Conservation (phyloP, 2,329 filamentous ascomycete species). For the Gliomastix tumulicola region DNA sequence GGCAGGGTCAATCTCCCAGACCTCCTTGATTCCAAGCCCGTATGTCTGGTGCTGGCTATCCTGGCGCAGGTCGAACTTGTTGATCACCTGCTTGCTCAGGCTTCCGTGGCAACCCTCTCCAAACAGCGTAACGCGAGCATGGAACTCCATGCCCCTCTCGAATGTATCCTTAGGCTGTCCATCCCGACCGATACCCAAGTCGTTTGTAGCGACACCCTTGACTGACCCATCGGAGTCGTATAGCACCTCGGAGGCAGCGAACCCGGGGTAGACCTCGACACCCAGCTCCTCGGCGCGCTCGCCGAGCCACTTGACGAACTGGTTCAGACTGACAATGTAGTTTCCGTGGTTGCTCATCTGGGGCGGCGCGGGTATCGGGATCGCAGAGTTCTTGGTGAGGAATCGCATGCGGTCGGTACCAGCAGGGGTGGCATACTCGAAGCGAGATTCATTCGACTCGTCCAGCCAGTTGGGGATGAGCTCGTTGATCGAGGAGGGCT, state of each 20-base stretch:
- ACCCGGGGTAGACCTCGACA: constrained; percentile 93
- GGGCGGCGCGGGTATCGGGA: constrained; percentile 81
- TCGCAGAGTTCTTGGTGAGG: constrained; percentile 70
- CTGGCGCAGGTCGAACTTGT: constrained; percentile 83
- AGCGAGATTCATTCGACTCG: constrained; percentile 80
- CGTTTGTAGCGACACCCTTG: constrained; percentile 91
- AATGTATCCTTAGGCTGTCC: constrained; percentile 86
- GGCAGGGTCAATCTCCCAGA: constrained; percentile 91
- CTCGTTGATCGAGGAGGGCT: constrained; percentile 82
- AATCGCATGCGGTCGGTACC: constrained; percentile 87
- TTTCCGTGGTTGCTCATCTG: constrained; percentile 99
- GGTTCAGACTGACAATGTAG: constrained; percentile 93
- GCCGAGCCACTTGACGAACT: constrained; percentile 91
- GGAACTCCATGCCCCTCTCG: constrained; percentile 97
- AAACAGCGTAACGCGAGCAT: constrained; percentile 84
- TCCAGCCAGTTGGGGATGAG: constrained; percentile 90
- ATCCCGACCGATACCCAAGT: constrained; percentile 74
- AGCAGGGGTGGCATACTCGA: constrained; percentile 80
- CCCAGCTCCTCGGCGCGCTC: constrained; percentile 95
- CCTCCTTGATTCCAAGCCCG: constrained; percentile 88
- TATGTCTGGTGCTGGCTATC: constrained; percentile 95
- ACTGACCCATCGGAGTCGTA: constrained; percentile 85
- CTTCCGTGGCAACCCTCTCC: constrained; percentile 95
- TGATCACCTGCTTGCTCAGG: constrained; percentile 88
- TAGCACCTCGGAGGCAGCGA: constrained; percentile 87